A percentile compares a stretch with the other conserved stretches of the same genome.
phyloP scores from a whole-genome alignment of 2,329 filamentous ascomycete species.

The Ambrosiella beaveri region DNA sequence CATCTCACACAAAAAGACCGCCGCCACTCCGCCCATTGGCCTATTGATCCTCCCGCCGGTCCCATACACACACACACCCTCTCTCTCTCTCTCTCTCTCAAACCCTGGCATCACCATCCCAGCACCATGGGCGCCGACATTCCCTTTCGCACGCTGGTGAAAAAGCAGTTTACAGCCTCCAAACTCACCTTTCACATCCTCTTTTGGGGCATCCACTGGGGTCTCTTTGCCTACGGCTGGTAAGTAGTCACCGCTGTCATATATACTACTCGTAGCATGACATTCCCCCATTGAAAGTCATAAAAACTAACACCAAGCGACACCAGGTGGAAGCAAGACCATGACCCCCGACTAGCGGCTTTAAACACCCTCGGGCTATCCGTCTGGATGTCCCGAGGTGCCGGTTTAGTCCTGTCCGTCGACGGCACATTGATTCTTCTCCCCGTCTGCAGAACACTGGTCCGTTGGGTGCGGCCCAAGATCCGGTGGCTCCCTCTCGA shows the following conservation, averaged over 20 bases:
- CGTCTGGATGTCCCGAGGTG: constrained; percentile 91
- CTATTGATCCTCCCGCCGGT: no score
- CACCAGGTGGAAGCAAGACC: constrained; percentile 59
- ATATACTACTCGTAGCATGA: constrained; percentile 15
- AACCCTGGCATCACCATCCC: no score
- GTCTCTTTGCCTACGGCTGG: constrained; percentile 70
- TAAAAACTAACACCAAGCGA: background rate
- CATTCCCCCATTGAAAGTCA: background rate
- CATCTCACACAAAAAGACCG: no score
- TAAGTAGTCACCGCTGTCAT: constrained; percentile 26
- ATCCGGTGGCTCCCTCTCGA: constrained; percentile 81
- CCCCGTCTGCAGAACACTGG: constrained; percentile 83
- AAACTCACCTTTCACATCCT: constrained; percentile 67
- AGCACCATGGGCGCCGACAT: constrained; percentile 23
- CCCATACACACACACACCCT: no score
- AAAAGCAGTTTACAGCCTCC: constrained; percentile 47
- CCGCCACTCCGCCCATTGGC: no score
- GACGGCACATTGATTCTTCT: constrained; percentile 79
- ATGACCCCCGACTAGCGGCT: constrained; percentile 49
- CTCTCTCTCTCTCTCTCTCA: no score
- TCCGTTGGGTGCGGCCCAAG: constrained; percentile 73
- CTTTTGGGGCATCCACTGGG: constrained; percentile 66
- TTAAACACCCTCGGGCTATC: constrained; percentile 74
- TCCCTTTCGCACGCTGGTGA: constrained; percentile 28
- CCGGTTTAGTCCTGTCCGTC: constrained; percentile 67